Base-by-base conservation (phyloP, 257 asterid genomes). In the Cruciata laevipes region DNA sequence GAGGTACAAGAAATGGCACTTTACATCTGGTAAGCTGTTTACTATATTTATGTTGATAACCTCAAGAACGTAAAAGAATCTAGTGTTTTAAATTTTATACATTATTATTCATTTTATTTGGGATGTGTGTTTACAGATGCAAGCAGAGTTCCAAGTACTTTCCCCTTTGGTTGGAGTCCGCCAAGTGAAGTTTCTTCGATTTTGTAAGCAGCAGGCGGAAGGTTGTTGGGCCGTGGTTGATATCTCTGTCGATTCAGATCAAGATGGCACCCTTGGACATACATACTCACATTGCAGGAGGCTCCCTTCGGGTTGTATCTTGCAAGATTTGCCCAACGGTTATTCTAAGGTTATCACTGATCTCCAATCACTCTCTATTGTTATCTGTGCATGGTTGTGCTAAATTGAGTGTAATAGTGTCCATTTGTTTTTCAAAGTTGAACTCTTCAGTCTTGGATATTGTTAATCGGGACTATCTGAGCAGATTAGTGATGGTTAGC, bases 211-310 rank as follows among this genome's bases (percentile, higher is more conserved):
- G 75, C 91, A 83, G 9, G 78, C 84, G 24, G 92, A 83, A 33
- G 92, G 86, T 63, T 73, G 66, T 52, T 92, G 98, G 98, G 93
- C 82, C 23, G 90, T 92, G 38, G 98, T 92, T 70, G 98, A 92
- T 60, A 83, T 89, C 65, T 89, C 98, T 21, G 81, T 84, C 25
- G 95, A 89, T 35, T 1, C 75, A 63, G 63, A 79, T 13, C 77
- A 77, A 68, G 89, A 80, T 57, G 83, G 79, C 57, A 20, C 77
- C 11, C 23, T 61, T 18, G 83, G 80, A 55, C 79, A 74, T 10
- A 30, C 73, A 16, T 35, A 69, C 63, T 65, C 66, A 9, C 79
- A 61, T 61, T 89, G 88, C 82, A 79, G 93, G 76, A 87, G 96
- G 83, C 95, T 86, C 25, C 97, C 98, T 71, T 92, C 98, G 0